phyloP scores from a whole-genome alignment of 2,329 filamentous ascomycete species.

The Macrophomina tecta region DNA sequence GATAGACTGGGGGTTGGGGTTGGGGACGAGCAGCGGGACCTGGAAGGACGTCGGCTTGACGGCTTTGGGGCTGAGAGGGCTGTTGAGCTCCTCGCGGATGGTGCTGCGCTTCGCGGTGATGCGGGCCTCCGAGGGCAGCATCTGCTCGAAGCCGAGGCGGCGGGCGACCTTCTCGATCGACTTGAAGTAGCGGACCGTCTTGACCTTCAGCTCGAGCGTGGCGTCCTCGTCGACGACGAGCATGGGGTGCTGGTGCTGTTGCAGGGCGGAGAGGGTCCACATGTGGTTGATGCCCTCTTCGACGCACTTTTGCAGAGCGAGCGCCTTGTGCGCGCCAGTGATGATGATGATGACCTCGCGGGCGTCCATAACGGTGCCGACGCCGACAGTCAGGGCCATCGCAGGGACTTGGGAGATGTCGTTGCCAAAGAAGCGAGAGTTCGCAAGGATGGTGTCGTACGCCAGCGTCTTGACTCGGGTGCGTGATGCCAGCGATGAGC shows the following conservation, averaged over 20 bases:
- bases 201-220: conserved; percentile 55
- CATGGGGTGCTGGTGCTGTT: conserved; percentile 81
- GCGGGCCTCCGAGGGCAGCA: conserved; percentile 36
- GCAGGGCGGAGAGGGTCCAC: conserved; percentile 84
- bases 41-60: not conserved
- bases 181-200: conserved; percentile 57
- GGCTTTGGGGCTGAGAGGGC: conserved; percentile 7
- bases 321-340: conserved; percentile 78
- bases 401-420: conserved; percentile 76
- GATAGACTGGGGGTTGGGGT: conserved; percentile 31
- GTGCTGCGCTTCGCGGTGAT: conserved; percentile 42
- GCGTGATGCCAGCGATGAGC: conserved; percentile 75
- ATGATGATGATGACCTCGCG: conserved; percentile 84
- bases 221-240: conserved; percentile 82
- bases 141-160: conserved; percentile 53
- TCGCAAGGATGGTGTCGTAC: conserved; percentile 85
- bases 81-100: conserved; percentile 38
- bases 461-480: conserved; percentile 87
- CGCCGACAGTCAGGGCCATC: conserved; percentile 84
- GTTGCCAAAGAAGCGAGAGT: conserved; percentile 79
- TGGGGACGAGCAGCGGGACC: conserved; percentile 22
- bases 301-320: conserved; percentile 79
- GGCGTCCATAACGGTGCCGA: conserved; percentile 82
- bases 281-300: conserved; percentile 87
- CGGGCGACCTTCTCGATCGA: conserved; percentile 55